Evolutionary conservation across 768 basidiomycete genomes (phyloP), one percentile per base, ranked within the genome.

Genomic region (Hygrocybe coccinea): DNA sequence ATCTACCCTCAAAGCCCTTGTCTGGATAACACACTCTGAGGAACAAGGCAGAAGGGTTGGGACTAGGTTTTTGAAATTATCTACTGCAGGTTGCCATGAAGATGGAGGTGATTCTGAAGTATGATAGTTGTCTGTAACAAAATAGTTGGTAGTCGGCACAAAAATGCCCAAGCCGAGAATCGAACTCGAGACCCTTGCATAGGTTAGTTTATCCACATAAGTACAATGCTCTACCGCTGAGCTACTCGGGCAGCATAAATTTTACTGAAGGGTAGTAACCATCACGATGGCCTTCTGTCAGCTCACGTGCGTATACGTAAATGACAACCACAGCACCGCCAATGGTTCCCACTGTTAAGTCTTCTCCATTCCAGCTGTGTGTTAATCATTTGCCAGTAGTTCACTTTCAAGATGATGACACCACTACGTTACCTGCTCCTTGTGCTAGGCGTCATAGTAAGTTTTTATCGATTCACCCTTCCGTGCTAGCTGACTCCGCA

Each of bases 11-110:
- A 88, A 89, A 65, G 87, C 90, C 0, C 70, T 91, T 38, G 65
- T 94, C 3, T 94, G 91, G 91, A 90, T 94, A 57, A 94, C 92
- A 0, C 91, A 93, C 67, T 89, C 88, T 0, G 82, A 84, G 2
- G 87, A 91, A 58, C 91, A 93, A 67, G 87, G 83, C 4, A 71
- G 79, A 59, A 76, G 89, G 52, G 81, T 88, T 37, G 91, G 89
- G 12, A 89, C 82, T 1, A 74, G 87, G 57, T 87, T 84, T 61
- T 66, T 88, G 21, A 75, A 77, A 21, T 66, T 83, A 43, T 71
- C 73, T 1, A 41, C 52, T 5, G 25, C 17, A 12, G 41, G 43
- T 6, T 44, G 38, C 36, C 50, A 51, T 6, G 48, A 49, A 34
- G 22, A 51, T 22, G 15, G 5, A 22, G 5, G 2, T 12, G 44